Percentiles rank a stretch among this genome's conserved stretches.
Conservation (phyloP, 106 monocot species). For the Iris macrosiphon region DNA sequence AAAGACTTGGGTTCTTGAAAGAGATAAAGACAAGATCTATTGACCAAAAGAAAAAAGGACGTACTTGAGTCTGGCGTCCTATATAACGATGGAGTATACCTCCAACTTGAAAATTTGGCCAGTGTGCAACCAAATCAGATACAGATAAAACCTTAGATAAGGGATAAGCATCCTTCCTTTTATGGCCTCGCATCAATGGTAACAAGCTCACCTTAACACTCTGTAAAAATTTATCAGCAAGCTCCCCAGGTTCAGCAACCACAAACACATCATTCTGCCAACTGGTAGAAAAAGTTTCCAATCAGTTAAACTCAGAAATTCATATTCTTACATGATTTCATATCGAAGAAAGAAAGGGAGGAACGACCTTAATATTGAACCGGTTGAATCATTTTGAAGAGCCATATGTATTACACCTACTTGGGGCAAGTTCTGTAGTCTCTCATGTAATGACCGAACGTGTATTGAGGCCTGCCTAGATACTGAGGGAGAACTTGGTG, state of each 20-base stretch:
- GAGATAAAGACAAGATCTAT: too few species aligned
- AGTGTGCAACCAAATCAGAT: constrained; percentile 61
- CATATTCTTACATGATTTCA: not conserved
- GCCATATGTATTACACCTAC: constrained; percentile 87
- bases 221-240: constrained; percentile 81
- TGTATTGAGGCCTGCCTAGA: constrained; percentile 49
- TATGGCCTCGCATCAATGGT: constrained; percentile 33
- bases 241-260: constrained; percentile 86
- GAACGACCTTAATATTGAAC: constrained; percentile 70
- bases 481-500: constrained; percentile 52
- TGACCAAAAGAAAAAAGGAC: not conserved
- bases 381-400: constrained; percentile 87
- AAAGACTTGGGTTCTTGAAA: too few species aligned
- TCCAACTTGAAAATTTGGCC: constrained; percentile 74
- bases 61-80: constrained; percentile 81
- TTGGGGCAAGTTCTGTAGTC: constrained; percentile 72
- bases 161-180: constrained; percentile 37
- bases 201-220: constrained; percentile 64
- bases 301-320: not conserved
- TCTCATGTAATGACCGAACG: constrained; percentile 61
- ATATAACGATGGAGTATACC: constrained; percentile 86
- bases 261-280: constrained; percentile 99
- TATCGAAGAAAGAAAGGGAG: constrained; percentile 4
- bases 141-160: constrained; percentile 46
- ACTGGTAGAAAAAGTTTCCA: constrained; percentile 22